These are phyloP conservation scores for Populus davidiana DNA, from an alignment of 345 rosid genomes.

Conservation along the genomic window DNA sequence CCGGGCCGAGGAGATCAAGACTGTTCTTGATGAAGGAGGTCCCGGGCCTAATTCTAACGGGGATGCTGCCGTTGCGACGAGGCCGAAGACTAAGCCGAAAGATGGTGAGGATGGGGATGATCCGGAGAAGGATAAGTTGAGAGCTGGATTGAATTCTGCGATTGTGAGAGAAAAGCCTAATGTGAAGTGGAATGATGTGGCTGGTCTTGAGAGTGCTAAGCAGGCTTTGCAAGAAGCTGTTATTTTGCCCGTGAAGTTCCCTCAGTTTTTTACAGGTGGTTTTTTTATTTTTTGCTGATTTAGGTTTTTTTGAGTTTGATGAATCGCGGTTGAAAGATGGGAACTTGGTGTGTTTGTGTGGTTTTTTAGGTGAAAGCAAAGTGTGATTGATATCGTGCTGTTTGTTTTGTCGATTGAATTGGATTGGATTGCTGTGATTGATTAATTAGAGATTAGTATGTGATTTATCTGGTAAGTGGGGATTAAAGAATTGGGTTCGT, in stretches of 20 bases:
- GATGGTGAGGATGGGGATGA: slow-evolving; percentile 86
- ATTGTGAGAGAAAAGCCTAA: slow-evolving; percentile 87
- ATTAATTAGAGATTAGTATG: neutral
- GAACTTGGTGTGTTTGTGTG: neutral
- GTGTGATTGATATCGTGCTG: neutral
- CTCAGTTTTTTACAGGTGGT: slow-evolving; percentile 90
- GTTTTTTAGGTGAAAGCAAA: neutral
- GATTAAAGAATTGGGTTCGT: neutral
- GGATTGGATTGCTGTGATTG: neutral
- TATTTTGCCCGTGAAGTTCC: slow-evolving; percentile 86
- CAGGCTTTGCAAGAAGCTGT: slow-evolving; percentile 93
- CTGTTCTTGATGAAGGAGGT: slow-evolving; percentile 83
- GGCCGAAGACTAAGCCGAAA: slow-evolving; percentile 72
- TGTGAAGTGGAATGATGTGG: slow-evolving; percentile 87
- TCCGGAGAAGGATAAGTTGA: slow-evolving; percentile 72
- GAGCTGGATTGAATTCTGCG: slow-evolving; percentile 79
- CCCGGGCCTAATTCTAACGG: slow-evolving; percentile 68
- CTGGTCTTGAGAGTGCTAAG: slow-evolving; percentile 92
- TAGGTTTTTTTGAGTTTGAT: neutral
- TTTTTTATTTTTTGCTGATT: neutral
- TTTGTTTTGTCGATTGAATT: neutral
- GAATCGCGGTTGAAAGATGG: neutral
- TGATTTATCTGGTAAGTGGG: neutral
- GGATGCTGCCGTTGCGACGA: slow-evolving; percentile 69
- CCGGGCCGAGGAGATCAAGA: slow-evolving; percentile 96